Evolutionary conservation across 164 flowering plant genomes (phyloP).

Genomic region (Sextonia rubra): DNA sequence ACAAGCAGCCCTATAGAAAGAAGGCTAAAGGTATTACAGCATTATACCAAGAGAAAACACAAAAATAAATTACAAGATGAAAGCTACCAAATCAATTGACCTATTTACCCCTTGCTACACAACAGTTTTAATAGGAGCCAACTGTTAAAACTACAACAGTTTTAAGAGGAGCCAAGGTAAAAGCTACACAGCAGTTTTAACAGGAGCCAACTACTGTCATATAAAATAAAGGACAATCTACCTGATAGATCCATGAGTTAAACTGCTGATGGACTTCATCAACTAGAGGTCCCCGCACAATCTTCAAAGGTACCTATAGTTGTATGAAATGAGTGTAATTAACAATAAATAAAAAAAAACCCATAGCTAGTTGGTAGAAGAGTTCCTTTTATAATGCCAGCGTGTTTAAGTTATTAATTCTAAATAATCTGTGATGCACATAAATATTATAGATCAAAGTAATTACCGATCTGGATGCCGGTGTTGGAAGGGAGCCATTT

Average conservation of each 20-base stretch:
- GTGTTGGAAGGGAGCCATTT: conserved; percentile 36
- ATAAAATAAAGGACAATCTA: conserved; percentile 10
- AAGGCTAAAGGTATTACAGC: no score
- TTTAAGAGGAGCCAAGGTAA: no score
- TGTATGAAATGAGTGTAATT: background rate
- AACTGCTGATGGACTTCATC: conserved; percentile 83
- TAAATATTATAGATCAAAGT: conserved; percentile 4
- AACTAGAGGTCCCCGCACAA: conserved; percentile 64
- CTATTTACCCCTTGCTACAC: no score
- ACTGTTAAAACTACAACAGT: no score
- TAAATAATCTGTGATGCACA: conserved; percentile 1
- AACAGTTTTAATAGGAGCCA: no score
- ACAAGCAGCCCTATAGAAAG: no score
- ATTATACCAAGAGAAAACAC: no score
- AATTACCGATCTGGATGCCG: conserved; percentile 58
- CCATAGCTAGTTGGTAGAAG: background rate
- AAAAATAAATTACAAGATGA: no score
- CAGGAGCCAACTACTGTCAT: background rate
- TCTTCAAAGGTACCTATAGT: conserved; percentile 53
- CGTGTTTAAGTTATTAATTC: background rate
- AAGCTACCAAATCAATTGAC: no score
- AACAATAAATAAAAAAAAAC: background rate
- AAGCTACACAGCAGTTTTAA: background rate
- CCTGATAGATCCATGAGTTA: conserved; percentile 87
- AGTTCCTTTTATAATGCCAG: background rate